Conservation (phyloP, 208 protist species). For the Endotrypanum monterogeii region DNA sequence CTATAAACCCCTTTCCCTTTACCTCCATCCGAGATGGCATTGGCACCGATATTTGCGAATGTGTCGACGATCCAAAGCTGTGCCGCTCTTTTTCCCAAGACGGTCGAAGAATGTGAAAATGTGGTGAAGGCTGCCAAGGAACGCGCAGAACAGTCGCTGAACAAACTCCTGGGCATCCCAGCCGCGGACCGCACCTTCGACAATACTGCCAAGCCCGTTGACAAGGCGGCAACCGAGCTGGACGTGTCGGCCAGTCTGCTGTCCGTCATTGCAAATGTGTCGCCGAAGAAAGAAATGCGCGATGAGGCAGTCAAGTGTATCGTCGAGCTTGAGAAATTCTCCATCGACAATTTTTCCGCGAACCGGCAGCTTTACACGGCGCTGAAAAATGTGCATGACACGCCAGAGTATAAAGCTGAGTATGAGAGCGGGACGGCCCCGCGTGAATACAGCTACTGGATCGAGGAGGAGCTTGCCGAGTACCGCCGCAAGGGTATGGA, state of each 20-base stretch:
- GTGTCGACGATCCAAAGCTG: conserved; percentile 43
- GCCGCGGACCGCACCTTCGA: conserved; percentile 42
- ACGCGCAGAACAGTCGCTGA: conserved; percentile 48
- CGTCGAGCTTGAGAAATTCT: conserved; percentile 67
- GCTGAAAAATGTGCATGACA: conserved; percentile 44
- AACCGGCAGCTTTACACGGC: conserved; percentile 69
- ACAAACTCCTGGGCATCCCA: conserved; percentile 40
- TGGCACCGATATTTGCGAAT: conserved; percentile 58
- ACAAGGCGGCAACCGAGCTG: conserved; percentile 61
- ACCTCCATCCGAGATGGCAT: conserved; percentile 6
- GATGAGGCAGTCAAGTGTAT: conserved; percentile 64
- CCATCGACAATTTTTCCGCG: conserved; percentile 70
- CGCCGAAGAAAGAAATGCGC: conserved; percentile 54
- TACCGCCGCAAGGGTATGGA: conserved; percentile 75
- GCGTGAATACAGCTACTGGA: conserved; percentile 72
- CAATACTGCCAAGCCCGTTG: conserved; percentile 59
- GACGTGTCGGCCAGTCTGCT: conserved; percentile 64
- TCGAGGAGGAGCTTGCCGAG: conserved; percentile 62
- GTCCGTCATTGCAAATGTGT: conserved; percentile 58
- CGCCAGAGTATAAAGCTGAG: conserved; percentile 36
- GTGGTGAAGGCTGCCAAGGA: conserved; percentile 52
- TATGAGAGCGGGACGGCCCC: conserved; percentile 35
- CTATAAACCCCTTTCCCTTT: neutral
- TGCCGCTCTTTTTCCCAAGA: conserved; percentile 71
- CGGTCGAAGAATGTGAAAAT: conserved; percentile 43